These are phyloP conservation scores for Beauveria brongniartii DNA, from an alignment of 2,329 filamentous ascomycete genomes.

Conservation along the genomic window DNA sequence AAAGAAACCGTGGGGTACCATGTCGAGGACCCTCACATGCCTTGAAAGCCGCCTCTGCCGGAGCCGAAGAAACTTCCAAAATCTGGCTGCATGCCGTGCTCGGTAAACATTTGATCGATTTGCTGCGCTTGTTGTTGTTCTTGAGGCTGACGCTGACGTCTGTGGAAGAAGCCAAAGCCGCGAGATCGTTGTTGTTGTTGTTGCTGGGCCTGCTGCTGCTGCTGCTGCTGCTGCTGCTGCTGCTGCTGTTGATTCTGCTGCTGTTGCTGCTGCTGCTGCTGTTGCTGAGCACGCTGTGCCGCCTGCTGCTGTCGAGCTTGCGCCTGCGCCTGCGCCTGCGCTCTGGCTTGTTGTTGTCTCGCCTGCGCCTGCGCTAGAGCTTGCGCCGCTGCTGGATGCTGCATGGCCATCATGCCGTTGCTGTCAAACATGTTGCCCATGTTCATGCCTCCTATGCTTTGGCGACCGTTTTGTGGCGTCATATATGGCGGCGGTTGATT, in stretches of 20 bases:
- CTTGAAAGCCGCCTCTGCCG: constrained; percentile 34
- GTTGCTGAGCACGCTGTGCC: constrained; percentile 15
- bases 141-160: constrained; percentile 15
- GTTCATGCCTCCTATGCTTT: constrained; percentile 33
- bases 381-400: constrained; percentile 20
- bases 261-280: constrained; percentile 24
- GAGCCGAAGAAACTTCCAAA: constrained; percentile 40
- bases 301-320: constrained; percentile 15
- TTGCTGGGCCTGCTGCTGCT: constrained; percentile 27
- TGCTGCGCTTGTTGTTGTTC: constrained; percentile 28
- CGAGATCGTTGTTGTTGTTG: constrained; percentile 26
- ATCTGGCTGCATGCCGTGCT: constrained; percentile 36
- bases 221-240: constrained; percentile 18
- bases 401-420: constrained; percentile 33
- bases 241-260: constrained; percentile 19
- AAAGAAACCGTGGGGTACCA: constrained; percentile 29
- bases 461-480: constrained; percentile 41
- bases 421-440: constrained; percentile 37
- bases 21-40: constrained; percentile 30
- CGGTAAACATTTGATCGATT: constrained; percentile 43
- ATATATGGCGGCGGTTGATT: constrained; percentile 65
- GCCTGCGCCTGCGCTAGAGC: constrained; percentile 23
- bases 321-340: constrained; percentile 22
- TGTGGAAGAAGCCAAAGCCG: constrained; percentile 20
- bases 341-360: constrained; percentile 20